Percentiles rank a stretch among this genome's conserved stretches.
Evolutionary conservation across 306 rosid species (phyloP).

Genomic region (Mimosa bimucronata): DNA sequence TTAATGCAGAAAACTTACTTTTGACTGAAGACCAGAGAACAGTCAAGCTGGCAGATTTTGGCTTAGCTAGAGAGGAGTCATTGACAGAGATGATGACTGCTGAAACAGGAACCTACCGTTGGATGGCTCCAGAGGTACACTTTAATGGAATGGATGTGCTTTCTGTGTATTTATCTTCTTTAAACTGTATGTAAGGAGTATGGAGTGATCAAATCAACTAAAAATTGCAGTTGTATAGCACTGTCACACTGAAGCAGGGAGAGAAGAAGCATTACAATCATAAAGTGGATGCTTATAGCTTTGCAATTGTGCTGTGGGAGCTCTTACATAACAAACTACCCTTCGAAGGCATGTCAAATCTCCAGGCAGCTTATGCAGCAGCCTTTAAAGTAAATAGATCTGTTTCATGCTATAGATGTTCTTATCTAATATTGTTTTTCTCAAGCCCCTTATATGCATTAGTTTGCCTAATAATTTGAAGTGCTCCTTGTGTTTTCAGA

Average conservation of each 20-base stretch:
- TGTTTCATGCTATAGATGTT: not conserved
- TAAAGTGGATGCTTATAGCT: conserved; percentile 94
- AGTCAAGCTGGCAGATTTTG: conserved; percentile 93
- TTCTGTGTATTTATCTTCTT: conserved; percentile 14
- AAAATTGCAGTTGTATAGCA: conserved; percentile 80
- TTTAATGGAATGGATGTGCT: conserved; percentile 24
- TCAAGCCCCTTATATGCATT: conserved; percentile 1
- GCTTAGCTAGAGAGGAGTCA: conserved; percentile 94
- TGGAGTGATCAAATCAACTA: conserved; percentile 30
- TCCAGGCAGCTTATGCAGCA: conserved; percentile 96
- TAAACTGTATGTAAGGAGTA: not conserved
- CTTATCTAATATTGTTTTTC: conserved; percentile 20
- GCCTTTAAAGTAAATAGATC: conserved; percentile 73
- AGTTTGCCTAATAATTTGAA: conserved; percentile 24
- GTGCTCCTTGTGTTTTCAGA: conserved; percentile 56
- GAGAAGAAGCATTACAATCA: conserved; percentile 98
- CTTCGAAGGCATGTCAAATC: conserved; percentile 99
- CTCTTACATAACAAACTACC: conserved; percentile 92
- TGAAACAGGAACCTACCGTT: conserved; percentile 95
- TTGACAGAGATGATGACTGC: conserved; percentile 98
- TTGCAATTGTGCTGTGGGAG: conserved; percentile 96
- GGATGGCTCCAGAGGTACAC: conserved; percentile 98
- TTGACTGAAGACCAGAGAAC: conserved; percentile 79
- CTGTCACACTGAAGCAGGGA: conserved; percentile 93
- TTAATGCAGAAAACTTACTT: conserved; percentile 80